These are phyloP conservation scores for Whalleya microplaca DNA, from an alignment of 2,329 filamentous ascomycete species.

Conservation along the genomic window DNA sequence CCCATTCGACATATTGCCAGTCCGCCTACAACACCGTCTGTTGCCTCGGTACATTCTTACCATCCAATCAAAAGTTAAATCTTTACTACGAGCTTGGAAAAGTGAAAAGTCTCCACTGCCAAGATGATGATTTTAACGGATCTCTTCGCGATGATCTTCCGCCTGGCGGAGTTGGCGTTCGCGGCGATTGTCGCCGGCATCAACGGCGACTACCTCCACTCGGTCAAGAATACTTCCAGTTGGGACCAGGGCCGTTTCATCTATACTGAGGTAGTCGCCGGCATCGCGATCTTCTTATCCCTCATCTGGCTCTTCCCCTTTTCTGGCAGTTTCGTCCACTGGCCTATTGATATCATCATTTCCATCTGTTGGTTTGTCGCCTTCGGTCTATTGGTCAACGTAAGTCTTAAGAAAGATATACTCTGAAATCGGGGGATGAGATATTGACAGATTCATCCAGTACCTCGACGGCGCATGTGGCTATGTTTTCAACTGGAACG, in stretches of 20 bases:
- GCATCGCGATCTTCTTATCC: slow-evolving; percentile 68
- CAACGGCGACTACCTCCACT: slow-evolving; percentile 67
- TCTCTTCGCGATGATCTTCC: slow-evolving; percentile 59
- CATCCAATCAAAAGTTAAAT: background rate
- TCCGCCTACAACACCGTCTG: background rate
- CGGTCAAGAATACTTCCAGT: slow-evolving; percentile 47
- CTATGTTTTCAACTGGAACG: slow-evolving; percentile 62
- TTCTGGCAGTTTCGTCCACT: slow-evolving; percentile 67
- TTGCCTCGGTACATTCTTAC: too few species aligned
- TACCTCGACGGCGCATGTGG: slow-evolving; percentile 56
- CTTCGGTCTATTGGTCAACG: slow-evolving; percentile 68
- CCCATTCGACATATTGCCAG: background rate
- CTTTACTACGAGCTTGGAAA: background rate
- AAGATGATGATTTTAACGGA: slow-evolving; percentile 60
- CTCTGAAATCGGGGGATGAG: background rate
- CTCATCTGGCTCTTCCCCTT: slow-evolving; percentile 77
- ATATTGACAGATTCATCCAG: slow-evolving; percentile 28
- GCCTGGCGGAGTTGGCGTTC: slow-evolving; percentile 68
- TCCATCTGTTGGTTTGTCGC: slow-evolving; percentile 71
- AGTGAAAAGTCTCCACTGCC: slow-evolving; percentile 3
- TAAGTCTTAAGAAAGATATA: slow-evolving; percentile 40
- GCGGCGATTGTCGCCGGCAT: slow-evolving; percentile 74
- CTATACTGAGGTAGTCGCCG: slow-evolving; percentile 74
- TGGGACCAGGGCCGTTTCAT: slow-evolving; percentile 70
- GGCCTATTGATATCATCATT: slow-evolving; percentile 71